These are phyloP conservation scores for Ascochyta pisi DNA, from an alignment of 2,329 filamentous ascomycete species.

Conservation along the genomic window DNA sequence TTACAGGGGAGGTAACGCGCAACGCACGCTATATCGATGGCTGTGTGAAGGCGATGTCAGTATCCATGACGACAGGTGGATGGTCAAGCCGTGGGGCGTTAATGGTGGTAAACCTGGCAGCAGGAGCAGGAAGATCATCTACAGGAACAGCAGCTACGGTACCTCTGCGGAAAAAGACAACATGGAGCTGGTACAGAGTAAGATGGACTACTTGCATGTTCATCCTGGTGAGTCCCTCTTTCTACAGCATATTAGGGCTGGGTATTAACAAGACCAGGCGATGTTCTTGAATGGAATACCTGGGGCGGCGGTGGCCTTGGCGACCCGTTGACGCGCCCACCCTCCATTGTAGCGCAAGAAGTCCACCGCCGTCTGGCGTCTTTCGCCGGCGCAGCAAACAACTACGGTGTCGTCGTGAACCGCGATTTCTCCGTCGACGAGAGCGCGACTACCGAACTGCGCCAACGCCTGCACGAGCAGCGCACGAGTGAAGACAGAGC, in stretches of 20 bases:
- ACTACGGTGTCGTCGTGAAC: constrained; percentile 57
- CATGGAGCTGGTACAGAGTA: constrained; percentile 51
- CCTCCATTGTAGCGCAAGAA: constrained; percentile 55
- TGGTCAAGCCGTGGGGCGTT: constrained; percentile 59
- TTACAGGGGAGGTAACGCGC: constrained; percentile 58
- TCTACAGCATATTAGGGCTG: not conserved
- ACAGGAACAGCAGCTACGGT: constrained; percentile 49
- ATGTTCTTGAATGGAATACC: constrained; percentile 59
- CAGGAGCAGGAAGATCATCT: constrained; percentile 54
- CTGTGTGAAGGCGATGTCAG: constrained; percentile 55
- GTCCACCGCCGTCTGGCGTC: constrained; percentile 56
- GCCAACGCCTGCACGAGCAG: constrained; percentile 41
- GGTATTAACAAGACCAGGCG: constrained; percentile 35
- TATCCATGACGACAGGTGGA: constrained; percentile 59
- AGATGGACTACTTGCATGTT: constrained; percentile 58
- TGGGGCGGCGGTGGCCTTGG: constrained; percentile 60
- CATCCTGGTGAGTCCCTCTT: constrained; percentile 40
- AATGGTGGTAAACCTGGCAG: constrained; percentile 56
- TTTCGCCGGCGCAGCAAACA: constrained; percentile 49
- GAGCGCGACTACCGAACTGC: constrained; percentile 46
- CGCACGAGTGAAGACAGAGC: constrained; percentile 12
- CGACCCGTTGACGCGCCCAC: constrained; percentile 54
- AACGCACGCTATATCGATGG: constrained; percentile 57
- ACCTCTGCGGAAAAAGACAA: constrained; percentile 44
- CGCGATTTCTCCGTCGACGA: constrained; percentile 48